phyloP scores from a whole-genome alignment of 2,329 filamentous ascomycete species.

The Cladosporium cucumerinum region DNA sequence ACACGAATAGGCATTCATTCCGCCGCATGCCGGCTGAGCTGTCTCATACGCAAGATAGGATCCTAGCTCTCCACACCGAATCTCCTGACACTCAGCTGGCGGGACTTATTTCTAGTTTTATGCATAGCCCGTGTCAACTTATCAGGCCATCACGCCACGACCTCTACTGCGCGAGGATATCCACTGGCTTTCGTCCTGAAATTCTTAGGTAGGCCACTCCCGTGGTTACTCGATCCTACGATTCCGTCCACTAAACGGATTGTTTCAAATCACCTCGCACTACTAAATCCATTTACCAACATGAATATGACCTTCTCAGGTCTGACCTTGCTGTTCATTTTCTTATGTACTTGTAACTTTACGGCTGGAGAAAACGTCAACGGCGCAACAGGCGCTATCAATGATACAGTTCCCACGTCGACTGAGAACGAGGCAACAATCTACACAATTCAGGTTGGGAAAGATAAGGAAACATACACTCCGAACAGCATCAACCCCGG shows the following conservation, averaged over 20 bases:
- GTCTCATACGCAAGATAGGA: no score
- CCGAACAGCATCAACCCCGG: constrained; percentile 38
- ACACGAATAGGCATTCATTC: no score
- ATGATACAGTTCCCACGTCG: constrained; percentile 6
- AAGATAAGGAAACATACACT: constrained; percentile 30
- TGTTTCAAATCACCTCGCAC: background rate
- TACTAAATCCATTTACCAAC: background rate
- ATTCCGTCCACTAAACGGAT: background rate
- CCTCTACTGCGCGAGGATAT: background rate
- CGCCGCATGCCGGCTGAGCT: no score
- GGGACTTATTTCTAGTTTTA: background rate
- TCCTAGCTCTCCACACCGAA: background rate
- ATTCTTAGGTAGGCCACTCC: background rate
- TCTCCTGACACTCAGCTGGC: background rate
- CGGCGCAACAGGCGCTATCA: constrained; percentile 7
- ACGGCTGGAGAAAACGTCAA: background rate
- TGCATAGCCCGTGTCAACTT: background rate
- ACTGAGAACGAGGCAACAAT: constrained; percentile 22
- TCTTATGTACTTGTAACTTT: background rate
- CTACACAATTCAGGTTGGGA: constrained; percentile 39
- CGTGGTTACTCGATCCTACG: background rate
- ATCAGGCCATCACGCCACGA: background rate
- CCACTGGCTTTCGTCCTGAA: background rate
- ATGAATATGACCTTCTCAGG: background rate
- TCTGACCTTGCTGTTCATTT: background rate